phyloP scores from a whole-genome alignment of 768 basidiomycete species.

The Galerina sulciceps region DNA sequence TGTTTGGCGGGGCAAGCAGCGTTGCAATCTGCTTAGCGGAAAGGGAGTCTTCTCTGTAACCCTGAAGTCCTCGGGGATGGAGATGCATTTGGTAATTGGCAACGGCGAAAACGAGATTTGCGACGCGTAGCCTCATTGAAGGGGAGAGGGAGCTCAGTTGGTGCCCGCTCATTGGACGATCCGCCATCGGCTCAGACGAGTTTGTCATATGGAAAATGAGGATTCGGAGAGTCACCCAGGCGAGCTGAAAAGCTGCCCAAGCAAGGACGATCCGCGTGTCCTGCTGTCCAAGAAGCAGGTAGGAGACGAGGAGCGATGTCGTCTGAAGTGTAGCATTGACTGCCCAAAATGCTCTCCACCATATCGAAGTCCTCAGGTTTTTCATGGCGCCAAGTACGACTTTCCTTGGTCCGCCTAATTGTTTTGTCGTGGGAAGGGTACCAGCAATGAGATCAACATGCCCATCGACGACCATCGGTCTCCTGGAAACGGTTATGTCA shows the following conservation, averaged over 20 bases:
- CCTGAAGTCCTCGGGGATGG: not conserved
- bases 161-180: not conserved
- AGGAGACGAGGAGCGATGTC: conserved; percentile 22
- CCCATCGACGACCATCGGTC: conserved; percentile 7
- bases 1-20: not conserved
- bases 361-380: conserved; percentile 11
- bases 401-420: conserved; percentile 20
- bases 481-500: conserved; percentile 10
- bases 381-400: conserved; percentile 24
- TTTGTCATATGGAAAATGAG: conserved; percentile 24
- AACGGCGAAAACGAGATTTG: not conserved
- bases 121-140: not conserved
- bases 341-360: conserved; percentile 27
- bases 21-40: not conserved
- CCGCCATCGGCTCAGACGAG: conserved; percentile 1
- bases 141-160: not conserved
- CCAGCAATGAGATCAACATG: conserved; percentile 26
- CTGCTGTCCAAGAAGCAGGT: conserved; percentile 20
- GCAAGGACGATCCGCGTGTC: conserved; percentile 12
- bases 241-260: conserved; percentile 27
- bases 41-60: not conserved
- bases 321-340: conserved; percentile 23
- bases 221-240: conserved; percentile 26
- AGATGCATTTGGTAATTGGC: not conserved
- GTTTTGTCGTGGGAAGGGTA: conserved; percentile 20